Percentiles rank a stretch among this genome's conserved stretches.
Conservation (phyloP, 768 basidiomycete species). For the Rhodotorula kratochvilovae region DNA sequence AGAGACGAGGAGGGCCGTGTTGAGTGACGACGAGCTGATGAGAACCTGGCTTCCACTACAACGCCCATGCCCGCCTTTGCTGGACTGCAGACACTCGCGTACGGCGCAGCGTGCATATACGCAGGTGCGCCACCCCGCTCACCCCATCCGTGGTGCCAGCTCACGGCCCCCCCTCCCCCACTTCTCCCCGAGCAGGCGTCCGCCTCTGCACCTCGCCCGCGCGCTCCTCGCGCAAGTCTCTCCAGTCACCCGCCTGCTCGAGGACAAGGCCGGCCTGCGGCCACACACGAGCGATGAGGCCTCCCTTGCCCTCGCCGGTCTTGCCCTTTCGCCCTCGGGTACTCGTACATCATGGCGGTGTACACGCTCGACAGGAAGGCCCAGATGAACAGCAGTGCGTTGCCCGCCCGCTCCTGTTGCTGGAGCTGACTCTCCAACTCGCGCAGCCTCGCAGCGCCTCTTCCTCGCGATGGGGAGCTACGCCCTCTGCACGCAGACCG, state of each 20-base stretch:
- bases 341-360: not conserved
- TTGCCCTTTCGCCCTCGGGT: not conserved
- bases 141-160: not conserved
- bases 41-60: not conserved
- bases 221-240: not conserved
- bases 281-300: not conserved
- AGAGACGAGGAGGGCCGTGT: not conserved
- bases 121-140: not conserved
- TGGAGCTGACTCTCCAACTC: not conserved
- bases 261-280: not conserved
- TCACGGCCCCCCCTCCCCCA: too few relatives aligned
- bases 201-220: not conserved
- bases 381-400: slow-evolving; percentile 29
- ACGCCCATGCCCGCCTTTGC: slow-evolving; percentile 1
- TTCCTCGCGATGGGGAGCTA: slow-evolving; percentile 1
- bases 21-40: not conserved
- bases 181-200: not conserved
- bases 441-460: slow-evolving; percentile 15
- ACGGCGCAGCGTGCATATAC: not conserved
- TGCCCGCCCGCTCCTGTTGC: not conserved
- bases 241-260: not conserved
- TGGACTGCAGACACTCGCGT: not conserved
- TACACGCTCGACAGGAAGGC: slow-evolving; percentile 30
- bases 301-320: not conserved
- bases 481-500: not conserved